Evolutionary conservation across 495 filamentous ascomycete genomes (phyloP).

Genomic region (Aspergillus taichungensis): DNA sequence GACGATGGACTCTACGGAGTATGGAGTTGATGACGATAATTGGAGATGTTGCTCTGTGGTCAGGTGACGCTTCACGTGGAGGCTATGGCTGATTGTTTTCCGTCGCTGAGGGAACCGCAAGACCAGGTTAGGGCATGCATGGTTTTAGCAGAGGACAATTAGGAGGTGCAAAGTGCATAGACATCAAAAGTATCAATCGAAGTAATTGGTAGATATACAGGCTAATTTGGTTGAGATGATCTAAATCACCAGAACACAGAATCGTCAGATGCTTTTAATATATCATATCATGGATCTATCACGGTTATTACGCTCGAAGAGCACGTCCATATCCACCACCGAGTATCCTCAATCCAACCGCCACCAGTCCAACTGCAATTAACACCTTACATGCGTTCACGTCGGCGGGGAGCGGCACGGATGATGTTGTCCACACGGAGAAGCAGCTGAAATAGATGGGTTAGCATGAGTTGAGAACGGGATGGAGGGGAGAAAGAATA

Average conservation of each 20-base stretch:
- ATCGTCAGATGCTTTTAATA: conserved; percentile 12
- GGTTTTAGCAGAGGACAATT: too few relatives aligned
- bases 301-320: conserved; percentile 15
- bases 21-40: too few relatives aligned
- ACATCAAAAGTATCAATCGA: too few relatives aligned
- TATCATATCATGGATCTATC: conserved; percentile 13
- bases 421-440: conserved; percentile 85
- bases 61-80: too few relatives aligned
- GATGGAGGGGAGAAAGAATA: conserved; percentile 3
- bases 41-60: too few relatives aligned
- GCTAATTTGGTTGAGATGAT: too few relatives aligned
- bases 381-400: conserved; percentile 57
- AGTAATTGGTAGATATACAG: too few relatives aligned
- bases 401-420: conserved; percentile 62
- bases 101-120: too few relatives aligned
- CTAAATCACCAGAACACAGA: background rate
- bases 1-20: too few relatives aligned
- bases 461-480: background rate
- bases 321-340: conserved; percentile 8
- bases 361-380: conserved; percentile 1
- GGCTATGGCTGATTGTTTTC: too few relatives aligned
- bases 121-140: too few relatives aligned
- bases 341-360: conserved; percentile 1
- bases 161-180: too few relatives aligned
- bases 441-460: conserved; percentile 48